Conservation (phyloP, 108 stramenopile species). For the Mayamaea pseudoterrestris region DNA sequence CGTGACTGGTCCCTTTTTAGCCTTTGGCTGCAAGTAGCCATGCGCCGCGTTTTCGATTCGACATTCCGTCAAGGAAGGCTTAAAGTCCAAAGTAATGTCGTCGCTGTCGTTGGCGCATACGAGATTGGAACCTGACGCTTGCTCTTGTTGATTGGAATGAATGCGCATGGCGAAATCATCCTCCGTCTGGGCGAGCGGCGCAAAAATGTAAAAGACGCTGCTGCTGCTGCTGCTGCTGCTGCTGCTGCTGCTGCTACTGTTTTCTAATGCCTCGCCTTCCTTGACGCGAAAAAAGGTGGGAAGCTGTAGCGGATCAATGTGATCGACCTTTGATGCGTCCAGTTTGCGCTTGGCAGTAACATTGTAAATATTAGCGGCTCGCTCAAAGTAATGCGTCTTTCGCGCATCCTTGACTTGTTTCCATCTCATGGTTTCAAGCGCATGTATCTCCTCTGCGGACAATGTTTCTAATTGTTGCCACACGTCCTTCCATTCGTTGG, state of each 20-base stretch:
- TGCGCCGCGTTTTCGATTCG: conserved; percentile 36
- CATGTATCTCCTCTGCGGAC: background rate
- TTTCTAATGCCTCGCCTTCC: too few species aligned
- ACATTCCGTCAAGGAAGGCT: conserved; percentile 63
- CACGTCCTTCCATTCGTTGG: conserved; percentile 17
- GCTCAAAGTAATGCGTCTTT: conserved; percentile 3
- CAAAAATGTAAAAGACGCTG: conserved; percentile 35
- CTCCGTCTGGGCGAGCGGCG: conserved; percentile 36
- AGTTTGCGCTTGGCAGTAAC: conserved; percentile 13
- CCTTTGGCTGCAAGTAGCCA: conserved; percentile 11
- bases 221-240: too few species aligned
- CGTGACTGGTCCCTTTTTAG: too few species aligned
- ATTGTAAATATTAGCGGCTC: conserved; percentile 25
- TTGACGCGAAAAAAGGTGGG: conserved; percentile 22
- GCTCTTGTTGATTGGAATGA: conserved; percentile 12
- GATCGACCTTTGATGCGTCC: conserved; percentile 12
- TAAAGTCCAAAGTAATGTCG: conserved; percentile 25
- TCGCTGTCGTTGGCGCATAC: conserved; percentile 2
- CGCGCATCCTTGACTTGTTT: conserved; percentile 1
- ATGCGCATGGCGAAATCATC: conserved; percentile 38
- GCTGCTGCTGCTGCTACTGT: too few species aligned
- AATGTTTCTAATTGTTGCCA: conserved; percentile 10
- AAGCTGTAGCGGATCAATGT: conserved; percentile 3
- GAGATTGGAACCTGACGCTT: background rate
- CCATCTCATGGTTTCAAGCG: conserved; percentile 6